These are phyloP conservation scores for Candida morakotiae DNA, from an alignment of 805 yeast species.

Conservation along the genomic window DNA sequence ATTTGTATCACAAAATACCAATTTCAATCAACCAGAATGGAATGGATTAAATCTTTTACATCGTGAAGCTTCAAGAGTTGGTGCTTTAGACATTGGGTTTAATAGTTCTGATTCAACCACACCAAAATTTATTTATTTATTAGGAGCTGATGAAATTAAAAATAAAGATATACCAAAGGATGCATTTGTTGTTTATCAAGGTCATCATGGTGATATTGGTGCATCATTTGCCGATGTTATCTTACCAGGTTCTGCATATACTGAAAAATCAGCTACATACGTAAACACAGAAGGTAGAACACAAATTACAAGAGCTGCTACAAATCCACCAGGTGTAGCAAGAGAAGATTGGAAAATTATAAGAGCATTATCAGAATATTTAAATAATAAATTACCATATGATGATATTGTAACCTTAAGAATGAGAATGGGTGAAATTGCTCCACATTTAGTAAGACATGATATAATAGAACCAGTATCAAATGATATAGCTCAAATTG, in stretches of 20 bases:
- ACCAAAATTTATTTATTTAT: slow-evolving; percentile 73
- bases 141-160: slow-evolving; percentile 80
- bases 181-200: slow-evolving; percentile 85
- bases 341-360: slow-evolving; percentile 90
- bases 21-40: slow-evolving; percentile 71
- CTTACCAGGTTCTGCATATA: slow-evolving; percentile 84
- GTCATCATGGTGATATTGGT: slow-evolving; percentile 89
- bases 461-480: slow-evolving; percentile 71
- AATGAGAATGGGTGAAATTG: slow-evolving; percentile 66
- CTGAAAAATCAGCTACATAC: slow-evolving; percentile 80
- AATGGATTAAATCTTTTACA: slow-evolving; percentile 78
- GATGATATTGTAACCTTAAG: slow-evolving; percentile 68
- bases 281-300: slow-evolving; percentile 90
- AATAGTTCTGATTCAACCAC: slow-evolving; percentile 46
- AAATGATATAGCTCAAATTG: slow-evolving; percentile 51
- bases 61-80: slow-evolving; percentile 84
- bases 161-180: slow-evolving; percentile 71
- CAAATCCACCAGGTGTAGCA: slow-evolving; percentile 83
- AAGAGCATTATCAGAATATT: slow-evolving; percentile 77
- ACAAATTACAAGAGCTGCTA: slow-evolving; percentile 81
- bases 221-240: slow-evolving; percentile 86
- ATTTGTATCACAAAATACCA: slow-evolving; percentile 51
- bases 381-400: slow-evolving; percentile 68
- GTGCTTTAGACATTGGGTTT: slow-evolving; percentile 84
- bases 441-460: slow-evolving; percentile 76